Base-by-base conservation (phyloP, 2,329 filamentous ascomycete species). In the Trichoderma sp. region DNA sequence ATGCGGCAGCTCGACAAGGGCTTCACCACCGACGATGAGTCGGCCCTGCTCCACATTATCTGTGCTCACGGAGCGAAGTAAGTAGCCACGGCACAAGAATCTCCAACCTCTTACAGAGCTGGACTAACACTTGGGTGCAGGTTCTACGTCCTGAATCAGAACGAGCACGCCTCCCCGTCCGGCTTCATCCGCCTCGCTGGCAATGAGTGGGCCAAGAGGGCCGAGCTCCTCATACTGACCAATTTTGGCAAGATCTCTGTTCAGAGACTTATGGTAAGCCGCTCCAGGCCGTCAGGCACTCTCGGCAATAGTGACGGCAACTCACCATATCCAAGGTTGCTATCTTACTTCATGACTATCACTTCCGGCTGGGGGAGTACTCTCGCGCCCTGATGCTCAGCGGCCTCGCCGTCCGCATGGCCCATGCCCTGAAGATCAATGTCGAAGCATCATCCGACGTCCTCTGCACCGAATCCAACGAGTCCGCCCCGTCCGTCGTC, bases 331-430 rank as follows among this genome's bases (percentile, higher is more conserved):
- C 5, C 10, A 10, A 78, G 77, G 77, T 76, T 21, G 76, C 74
- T 9, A 74, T 78, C 7, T 67, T 79, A 7, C 72, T 79, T 39
- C 77, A 78, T 60, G 77, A 79, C 67, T 79, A 77, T 39, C 76
- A 78, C 61, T 78, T 78, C 48, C 75, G 77, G 14, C 68, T 75
- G 5, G 77, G 77, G 61, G 76, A 78, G 67, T 78, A 78, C 63
- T 75, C 74, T 0, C 76, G 79, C 57, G 77, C 77, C 19, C 72
- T 78, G 43, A 79, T 79, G 76, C 67, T 79, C 19, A 78, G 77
- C 44, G 77, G 77, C n/a, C 70, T 79, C 19, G 73, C 76, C 24
- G 77, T 79, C 7, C 76, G 77, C 39, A 78, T 79, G 77, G 77
- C 77, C 2, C 77, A 79, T 52, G 77, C 77, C n/a, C 69, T 79